Percentiles rank a stretch among this genome's conserved stretches.
These are phyloP conservation scores for Sporodiniella umbellata DNA, from an alignment of 371 early-diverging fungal species.

Conservation along the genomic window DNA sequence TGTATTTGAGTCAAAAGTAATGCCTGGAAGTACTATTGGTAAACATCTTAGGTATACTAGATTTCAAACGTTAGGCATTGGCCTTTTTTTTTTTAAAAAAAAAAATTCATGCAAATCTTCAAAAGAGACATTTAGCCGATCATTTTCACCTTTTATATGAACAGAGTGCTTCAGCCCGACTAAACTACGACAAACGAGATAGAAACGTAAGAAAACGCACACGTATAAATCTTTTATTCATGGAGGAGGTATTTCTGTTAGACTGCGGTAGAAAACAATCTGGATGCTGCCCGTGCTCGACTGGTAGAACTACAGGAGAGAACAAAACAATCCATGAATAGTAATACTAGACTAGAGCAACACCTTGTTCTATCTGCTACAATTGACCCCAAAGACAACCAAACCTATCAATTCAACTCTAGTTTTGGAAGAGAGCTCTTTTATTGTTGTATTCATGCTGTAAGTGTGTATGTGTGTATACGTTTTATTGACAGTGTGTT, in stretches of 20 bases:
- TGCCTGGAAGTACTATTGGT: slow-evolving; percentile 63
- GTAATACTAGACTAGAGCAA: slow-evolving; percentile 13
- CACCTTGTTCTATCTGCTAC: slow-evolving; percentile 26
- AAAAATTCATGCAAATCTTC: background rate
- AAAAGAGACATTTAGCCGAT: slow-evolving; percentile 34
- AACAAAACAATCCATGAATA: background rate
- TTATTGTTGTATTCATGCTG: slow-evolving; percentile 56
- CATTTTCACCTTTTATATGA: slow-evolving; percentile 38
- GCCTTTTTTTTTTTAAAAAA: slow-evolving; percentile 21
- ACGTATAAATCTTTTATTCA: background rate
- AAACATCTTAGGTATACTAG: slow-evolving; percentile 58
- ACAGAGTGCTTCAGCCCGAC: slow-evolving; percentile 16
- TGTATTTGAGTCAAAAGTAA: slow-evolving; percentile 42
- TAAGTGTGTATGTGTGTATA: slow-evolving; percentile 2
- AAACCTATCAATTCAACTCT: slow-evolving; percentile 28
- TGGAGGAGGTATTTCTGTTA: no score
- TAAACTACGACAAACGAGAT: slow-evolving; percentile 46
- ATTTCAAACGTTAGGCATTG: background rate
- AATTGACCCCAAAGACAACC: slow-evolving; percentile 28
- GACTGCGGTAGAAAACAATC: slow-evolving; percentile 36
- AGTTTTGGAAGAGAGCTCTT: slow-evolving; percentile 64
- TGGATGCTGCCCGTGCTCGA: slow-evolving; percentile 29
- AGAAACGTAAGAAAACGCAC: slow-evolving; percentile 34
- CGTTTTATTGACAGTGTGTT: background rate
- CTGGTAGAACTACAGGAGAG: slow-evolving; percentile 15